Evolutionary conservation across 805 yeast genomes (phyloP).

Genomic region (Candida suzukii): DNA sequence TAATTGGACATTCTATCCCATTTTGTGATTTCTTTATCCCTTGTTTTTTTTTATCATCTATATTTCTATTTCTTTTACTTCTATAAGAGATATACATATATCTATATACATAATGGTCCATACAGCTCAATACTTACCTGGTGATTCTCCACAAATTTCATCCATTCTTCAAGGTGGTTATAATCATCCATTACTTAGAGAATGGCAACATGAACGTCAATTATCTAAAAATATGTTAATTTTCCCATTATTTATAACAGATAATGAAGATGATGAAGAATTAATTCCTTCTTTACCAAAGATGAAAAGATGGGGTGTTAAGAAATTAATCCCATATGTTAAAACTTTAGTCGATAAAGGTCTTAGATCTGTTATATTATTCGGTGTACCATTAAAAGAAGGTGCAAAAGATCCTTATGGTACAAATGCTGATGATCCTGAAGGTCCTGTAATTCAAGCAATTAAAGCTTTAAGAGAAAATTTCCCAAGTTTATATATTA

Average conservation of each 20-base stretch:
- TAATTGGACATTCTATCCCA: too few relatives aligned
- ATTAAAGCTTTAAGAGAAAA: constrained; percentile 53
- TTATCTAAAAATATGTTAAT: constrained; percentile 84
- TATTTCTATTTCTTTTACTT: too few relatives aligned
- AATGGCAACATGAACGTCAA: constrained; percentile 87
- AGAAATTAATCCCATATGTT: constrained; percentile 69
- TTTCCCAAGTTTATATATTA: constrained; percentile 79
- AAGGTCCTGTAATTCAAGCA: constrained; percentile 87
- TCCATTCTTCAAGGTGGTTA: constrained; percentile 91
- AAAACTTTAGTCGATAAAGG: constrained; percentile 70
- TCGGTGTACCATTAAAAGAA: constrained; percentile 80
- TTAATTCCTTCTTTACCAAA: constrained; percentile 76
- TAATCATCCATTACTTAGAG: constrained; percentile 80
- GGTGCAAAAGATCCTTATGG: constrained; percentile 78
- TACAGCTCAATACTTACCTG: constrained; percentile 61
- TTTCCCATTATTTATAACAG: constrained; percentile 84
- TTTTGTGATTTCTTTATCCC: too few relatives aligned
- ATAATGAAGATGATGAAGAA: constrained; percentile 71
- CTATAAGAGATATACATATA: too few relatives aligned
- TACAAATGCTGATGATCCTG: constrained; percentile 90
- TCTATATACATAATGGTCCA: not conserved
- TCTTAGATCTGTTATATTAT: constrained; percentile 74
- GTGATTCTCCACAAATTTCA: constrained; percentile 52
- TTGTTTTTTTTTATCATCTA: too few relatives aligned
- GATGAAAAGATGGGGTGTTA: constrained; percentile 81